Evolutionary conservation across 345 rosid genomes (phyloP).

Genomic region (Fremontodendron californicum): DNA sequence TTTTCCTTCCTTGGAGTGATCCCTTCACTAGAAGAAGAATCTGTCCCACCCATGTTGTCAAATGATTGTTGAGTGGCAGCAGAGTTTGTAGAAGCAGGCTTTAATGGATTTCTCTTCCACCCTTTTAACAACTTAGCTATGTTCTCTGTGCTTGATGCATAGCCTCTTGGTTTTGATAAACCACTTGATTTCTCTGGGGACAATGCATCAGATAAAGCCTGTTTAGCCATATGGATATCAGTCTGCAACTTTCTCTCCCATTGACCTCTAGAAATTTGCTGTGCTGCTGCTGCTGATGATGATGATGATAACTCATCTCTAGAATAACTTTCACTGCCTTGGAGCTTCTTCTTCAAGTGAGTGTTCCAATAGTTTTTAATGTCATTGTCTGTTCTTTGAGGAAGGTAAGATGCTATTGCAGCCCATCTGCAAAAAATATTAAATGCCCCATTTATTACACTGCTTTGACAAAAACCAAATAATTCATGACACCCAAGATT

Average conservation of each 20-base stretch:
- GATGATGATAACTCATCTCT: conserved; percentile 19
- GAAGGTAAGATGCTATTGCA: conserved; percentile 83
- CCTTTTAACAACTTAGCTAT: conserved; percentile 62
- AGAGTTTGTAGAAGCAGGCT: conserved; percentile 19
- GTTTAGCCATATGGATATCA: conserved; percentile 58
- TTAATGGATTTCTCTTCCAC: conserved; percentile 46
- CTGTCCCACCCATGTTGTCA: conserved; percentile 8
- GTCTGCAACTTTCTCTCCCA: conserved; percentile 79
- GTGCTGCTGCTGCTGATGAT: not conserved
- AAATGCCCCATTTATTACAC: not conserved
- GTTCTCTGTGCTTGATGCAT: conserved; percentile 67
- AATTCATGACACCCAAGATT: not conserved
- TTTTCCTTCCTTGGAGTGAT: conserved; percentile 26
- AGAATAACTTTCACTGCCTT: conserved; percentile 15
- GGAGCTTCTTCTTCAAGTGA: conserved; percentile 66
- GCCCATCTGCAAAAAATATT: conserved; percentile 58
- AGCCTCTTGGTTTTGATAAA: conserved; percentile 23
- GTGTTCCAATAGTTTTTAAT: conserved; percentile 81
- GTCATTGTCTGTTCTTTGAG: conserved; percentile 79
- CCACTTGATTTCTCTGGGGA: conserved; percentile 42
- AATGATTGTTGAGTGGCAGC: conserved; percentile 18
- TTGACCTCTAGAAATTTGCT: conserved; percentile 53
- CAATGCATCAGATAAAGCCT: conserved; percentile 63
- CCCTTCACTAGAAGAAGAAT: conserved; percentile 25
- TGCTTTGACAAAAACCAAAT: not conserved